Evolutionary conservation across 2,329 filamentous ascomycete genomes (phyloP), one percentile per base, ranked within the genome.

Genomic region (Epichloe hybrida): DNA sequence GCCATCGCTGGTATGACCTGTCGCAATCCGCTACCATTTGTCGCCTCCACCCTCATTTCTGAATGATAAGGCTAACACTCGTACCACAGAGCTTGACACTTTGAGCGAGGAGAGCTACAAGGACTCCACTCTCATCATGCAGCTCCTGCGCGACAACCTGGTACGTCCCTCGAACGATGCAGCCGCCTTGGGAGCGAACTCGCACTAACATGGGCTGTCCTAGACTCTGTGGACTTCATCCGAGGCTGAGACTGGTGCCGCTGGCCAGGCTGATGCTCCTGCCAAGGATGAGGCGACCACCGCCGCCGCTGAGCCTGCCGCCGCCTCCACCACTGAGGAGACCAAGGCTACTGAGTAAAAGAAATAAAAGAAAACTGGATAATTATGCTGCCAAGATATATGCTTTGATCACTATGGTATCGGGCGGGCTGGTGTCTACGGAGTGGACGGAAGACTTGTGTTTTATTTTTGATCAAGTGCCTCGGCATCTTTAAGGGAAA

Each of bases 151-250:
- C 69, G 90, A 96, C 77, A 96, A 96, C 81, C 70, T 96, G 69
- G 88, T 94, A 78, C 60, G 80, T 70, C 37, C 52, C 36, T 17
- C n/a, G 9, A 36, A n/a, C 38, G 34, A 48, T 36, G 27, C 6
- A 3, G 38, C 9, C 15, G 5, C 36, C 1, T 13, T 4, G 20
- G 15, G 4, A 36, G 8, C 11, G 27, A 5, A 11, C 23, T 47
- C 13, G 37, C 11, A 23, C 48, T 49, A 36, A 49, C 48, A 5
- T 44, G 15, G 15, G 36, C 13, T 4, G 15, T 17, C 51, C 44
- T 61, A 96, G 90, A 97, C 93, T 60, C 89, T 97, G 72, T 97
- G 93, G 93, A 97, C 93, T 66, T 97, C 91, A 55, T 97, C 91
- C 61, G 93, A 97, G 81, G 88, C 90, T 58, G 93, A 97, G 79